Base-by-base conservation (phyloP, 352 stramenopile genomes). In the Globisporangium nunn region DNA sequence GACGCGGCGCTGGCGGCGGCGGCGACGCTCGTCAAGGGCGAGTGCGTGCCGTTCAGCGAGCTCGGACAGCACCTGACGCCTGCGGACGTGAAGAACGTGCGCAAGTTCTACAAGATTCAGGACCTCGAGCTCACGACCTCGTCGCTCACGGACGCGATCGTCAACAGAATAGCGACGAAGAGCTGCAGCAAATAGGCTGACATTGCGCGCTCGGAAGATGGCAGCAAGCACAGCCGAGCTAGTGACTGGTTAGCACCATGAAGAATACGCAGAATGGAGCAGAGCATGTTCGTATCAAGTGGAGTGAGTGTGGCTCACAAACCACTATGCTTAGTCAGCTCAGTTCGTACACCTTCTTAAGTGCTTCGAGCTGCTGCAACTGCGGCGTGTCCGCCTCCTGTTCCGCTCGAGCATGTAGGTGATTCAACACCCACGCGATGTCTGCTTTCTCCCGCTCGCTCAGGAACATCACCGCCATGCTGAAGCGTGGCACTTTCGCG, bases 141-240 rank as follows among this genome's bases (percentile, higher is more conserved):
- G 54, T 74, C 79, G 29, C 65, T 93, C 3, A 60, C 74, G 3
- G 84, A 94, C 53, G 84, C 84, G 10, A 80, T 87, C 41, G 69
- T 73, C 11, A 87, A 75, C 50, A 76, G 81, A 78, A 94, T 94
- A 85, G 84, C 84, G n/a, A 91, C 81, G 43, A 93, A 93, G 66
- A 89, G 71, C 62, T 91, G 78, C 72, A 87, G 61, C 75, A 93
- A 93, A 62, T 93, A 81, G 72, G 41, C 10, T 7, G 23, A 23
- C 23, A 23, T 23, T 23, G 23, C 23, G 23, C 23, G 23, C 23
- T 23, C 23, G 23, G 23, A 23, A 23, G 23, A 23, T 23, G 23
- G 23, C 23, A 23, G 23, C 23, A 23, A 23, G 23, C 23, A 23
- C 37, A 14, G 11, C 11, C 10, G 11, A 43, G 37, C 37, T 10